Base-by-base conservation (phyloP, 2,329 filamentous ascomycete species). In the Neocucurbitaria cava region DNA sequence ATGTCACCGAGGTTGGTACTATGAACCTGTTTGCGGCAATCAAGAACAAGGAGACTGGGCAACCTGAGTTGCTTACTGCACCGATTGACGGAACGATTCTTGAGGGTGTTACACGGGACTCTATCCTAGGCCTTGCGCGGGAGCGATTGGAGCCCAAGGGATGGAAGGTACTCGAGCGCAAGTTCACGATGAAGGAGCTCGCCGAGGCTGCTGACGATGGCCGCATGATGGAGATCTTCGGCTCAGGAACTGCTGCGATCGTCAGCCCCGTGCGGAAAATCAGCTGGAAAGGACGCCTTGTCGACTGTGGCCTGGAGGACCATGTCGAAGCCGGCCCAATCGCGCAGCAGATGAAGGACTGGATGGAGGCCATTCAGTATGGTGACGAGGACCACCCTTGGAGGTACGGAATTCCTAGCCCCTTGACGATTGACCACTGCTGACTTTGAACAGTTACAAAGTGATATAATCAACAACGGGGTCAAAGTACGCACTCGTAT, bases 11-110 rank as follows among this genome's bases (percentile, higher is more conserved):
- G 79, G 95, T 97, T 52, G 95, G 95, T 70, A 98, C 95, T 53
- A 99, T 99, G 95, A 99, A 99, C 80, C 87, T 99, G 75, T 99
- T 98, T 71, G 89, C 89, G 28, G 93, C 90, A 38, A 79, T 98
- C 67, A 87, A 87, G 79, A 87, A 96, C 81, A 91, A 90, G 83
- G 84, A 90, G 76, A 95, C 92, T 11, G 95, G 94, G 7, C 85
- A 93, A 79, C 94, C 93, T 72, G 93, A 97, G 81, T 85, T 99
- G 48, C 77, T 97, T 69, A 99, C 95, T n/a, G 92, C 94, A 33
- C 95, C 95, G 21, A 84, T 99, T 13, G 95, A 99, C 75, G 95
- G 95, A 46, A 99, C 94, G 26, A 99, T 99, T 64, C 85, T 99
- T 41, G 92, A 96, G 78, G 95, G 95, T 68, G 92, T 99, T 6